Evolutionary conservation across 75 land plant genomes (phyloP).

Genomic region (Pinus taeda): DNA sequence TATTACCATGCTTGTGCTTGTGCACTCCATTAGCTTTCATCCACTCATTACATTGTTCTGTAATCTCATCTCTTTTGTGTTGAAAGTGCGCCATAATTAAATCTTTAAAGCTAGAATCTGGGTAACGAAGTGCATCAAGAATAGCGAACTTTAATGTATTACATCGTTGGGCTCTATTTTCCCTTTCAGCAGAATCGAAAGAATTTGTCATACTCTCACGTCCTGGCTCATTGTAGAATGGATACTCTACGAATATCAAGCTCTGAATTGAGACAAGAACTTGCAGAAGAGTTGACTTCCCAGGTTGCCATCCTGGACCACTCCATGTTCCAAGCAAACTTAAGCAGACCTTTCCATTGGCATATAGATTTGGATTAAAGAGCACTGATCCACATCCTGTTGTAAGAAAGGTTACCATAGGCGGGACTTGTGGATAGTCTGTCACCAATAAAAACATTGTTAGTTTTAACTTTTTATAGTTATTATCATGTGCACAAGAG

Average conservation of each 20-base stretch:
- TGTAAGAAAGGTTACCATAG: constrained; percentile 35
- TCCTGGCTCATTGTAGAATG: constrained; percentile 48
- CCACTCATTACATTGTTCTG: constrained; percentile 32
- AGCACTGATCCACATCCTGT: constrained; percentile 48
- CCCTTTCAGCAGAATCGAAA: constrained; percentile 22
- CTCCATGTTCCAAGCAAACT: constrained; percentile 48
- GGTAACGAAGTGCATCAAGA: constrained; percentile 27
- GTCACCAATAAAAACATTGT: constrained; percentile 1
- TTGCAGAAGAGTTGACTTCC: constrained; percentile 40
- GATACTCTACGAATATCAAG: constrained; percentile 32
- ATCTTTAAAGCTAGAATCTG: constrained; percentile 30
- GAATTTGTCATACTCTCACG: constrained; percentile 14
- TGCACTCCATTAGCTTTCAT: background rate
- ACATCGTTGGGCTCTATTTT: constrained; percentile 13
- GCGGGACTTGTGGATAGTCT: constrained; percentile 40
- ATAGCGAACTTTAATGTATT: constrained; percentile 34
- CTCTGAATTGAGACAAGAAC: constrained; percentile 43
- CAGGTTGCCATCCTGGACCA: constrained; percentile 40
- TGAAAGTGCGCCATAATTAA: constrained; percentile 26
- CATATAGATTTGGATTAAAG: constrained; percentile 50
- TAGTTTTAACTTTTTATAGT: no score
- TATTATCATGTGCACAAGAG: no score
- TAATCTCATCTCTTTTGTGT: constrained; percentile 26
- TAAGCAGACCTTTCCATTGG: constrained; percentile 36
- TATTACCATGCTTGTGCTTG: background rate